A percentile compares a stretch with the other conserved stretches of the same genome.
phyloP scores from a whole-genome alignment of 2,329 filamentous ascomycete species.

The Magnaporthiopsis poae region DNA sequence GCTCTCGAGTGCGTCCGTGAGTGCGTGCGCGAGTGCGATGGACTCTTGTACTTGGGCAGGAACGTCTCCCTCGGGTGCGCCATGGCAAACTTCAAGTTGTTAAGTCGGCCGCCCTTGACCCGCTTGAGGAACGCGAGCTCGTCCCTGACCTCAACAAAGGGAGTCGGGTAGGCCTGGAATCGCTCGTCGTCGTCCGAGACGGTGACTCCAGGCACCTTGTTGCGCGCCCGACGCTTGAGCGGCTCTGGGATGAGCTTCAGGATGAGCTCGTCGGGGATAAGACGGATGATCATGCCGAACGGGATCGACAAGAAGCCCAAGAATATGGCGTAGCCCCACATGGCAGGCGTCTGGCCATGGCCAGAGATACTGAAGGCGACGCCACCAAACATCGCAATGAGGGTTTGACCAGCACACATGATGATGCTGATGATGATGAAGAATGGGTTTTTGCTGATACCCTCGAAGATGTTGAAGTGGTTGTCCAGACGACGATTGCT shows the following conservation, averaged over 20 bases:
- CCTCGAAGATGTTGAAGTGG: conserved; percentile 89
- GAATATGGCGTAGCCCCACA: conserved; percentile 83
- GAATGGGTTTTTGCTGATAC: conserved; percentile 73
- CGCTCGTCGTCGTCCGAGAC: conserved; percentile 55
- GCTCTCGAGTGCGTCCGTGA: conserved; percentile 54
- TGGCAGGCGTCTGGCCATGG: conserved; percentile 52
- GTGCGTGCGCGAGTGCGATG: conserved; percentile 53
- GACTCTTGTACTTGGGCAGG: conserved; percentile 50
- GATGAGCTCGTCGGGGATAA: conserved; percentile 66
- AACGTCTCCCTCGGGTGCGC: conserved; percentile 65
- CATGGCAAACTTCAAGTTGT: conserved; percentile 70
- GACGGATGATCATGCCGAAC: conserved; percentile 68
- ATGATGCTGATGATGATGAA: conserved; percentile 76
- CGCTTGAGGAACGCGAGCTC: conserved; percentile 72
- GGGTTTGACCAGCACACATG: conserved; percentile 80
- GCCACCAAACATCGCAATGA: conserved; percentile 84
- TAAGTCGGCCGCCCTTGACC: conserved; percentile 72
- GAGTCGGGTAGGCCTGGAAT: conserved; percentile 59
- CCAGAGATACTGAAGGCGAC: conserved; percentile 63
- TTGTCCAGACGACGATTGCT: conserved; percentile 89
- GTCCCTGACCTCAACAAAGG: conserved; percentile 65
- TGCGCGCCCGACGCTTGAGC: conserved; percentile 36
- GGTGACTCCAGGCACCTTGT: conserved; percentile 42
- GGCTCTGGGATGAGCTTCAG: conserved; percentile 42
- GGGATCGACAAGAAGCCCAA: conserved; percentile 79